These are phyloP conservation scores for Alnus rubra DNA, from an alignment of 306 rosid species.

Conservation along the genomic window DNA sequence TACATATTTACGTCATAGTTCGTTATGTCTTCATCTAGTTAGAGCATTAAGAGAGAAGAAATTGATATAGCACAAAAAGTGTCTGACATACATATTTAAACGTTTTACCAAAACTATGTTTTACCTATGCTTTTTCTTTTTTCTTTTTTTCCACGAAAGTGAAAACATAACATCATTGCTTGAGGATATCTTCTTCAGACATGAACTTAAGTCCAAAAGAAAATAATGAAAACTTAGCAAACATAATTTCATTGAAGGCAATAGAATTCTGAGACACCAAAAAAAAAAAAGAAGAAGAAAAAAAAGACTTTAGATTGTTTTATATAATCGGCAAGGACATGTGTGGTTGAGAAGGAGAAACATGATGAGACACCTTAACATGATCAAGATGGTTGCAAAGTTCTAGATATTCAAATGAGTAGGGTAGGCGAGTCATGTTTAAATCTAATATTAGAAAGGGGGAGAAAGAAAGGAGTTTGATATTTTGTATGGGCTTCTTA, in stretches of 20 bases:
- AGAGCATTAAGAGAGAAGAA: conserved; percentile 4
- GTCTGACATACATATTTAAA: background rate
- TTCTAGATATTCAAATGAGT: too few species aligned
- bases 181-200: background rate
- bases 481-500: background rate
- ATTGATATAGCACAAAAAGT: background rate
- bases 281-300: too few species aligned
- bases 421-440: too few species aligned
- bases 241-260: background rate
- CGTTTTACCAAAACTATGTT: background rate
- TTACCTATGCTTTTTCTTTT: background rate
- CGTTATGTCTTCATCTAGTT: background rate
- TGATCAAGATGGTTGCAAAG: too few species aligned
- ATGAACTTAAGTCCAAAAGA: background rate
- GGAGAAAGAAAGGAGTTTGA: background rate
- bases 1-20: conserved; percentile 17
- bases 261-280: background rate
- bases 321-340: too few species aligned
- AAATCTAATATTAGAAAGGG: too few species aligned
- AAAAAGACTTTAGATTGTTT: background rate
- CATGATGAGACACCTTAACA: too few species aligned
- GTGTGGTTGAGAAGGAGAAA: too few species aligned
- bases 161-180: background rate
- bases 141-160: background rate
- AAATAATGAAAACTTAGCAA: background rate